Evolutionary conservation across 495 filamentous ascomycete genomes (phyloP), one percentile per base, ranked within the genome.

Genomic region (Penicillium desertorum): DNA sequence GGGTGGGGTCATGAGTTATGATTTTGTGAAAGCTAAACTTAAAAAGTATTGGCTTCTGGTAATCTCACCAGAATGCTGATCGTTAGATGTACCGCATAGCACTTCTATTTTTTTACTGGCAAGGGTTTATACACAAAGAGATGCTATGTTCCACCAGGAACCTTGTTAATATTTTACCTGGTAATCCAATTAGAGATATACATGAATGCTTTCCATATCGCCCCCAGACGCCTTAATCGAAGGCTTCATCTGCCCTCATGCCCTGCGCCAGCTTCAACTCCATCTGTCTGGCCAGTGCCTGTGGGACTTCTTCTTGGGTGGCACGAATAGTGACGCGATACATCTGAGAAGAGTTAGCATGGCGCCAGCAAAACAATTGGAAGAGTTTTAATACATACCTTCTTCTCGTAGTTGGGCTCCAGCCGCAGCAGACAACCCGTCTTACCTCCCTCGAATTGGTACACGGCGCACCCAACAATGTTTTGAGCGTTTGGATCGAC

Each of bases 401-500:
- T 89, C 51, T 87, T 92, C 58, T 84, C 83, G 72, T 90, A 91
- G 71, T 98, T 99, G 57, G 95, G 95, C 80, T 99, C 95, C 73
- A 98, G 70, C 63, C 95, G 81, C 75, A 99, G 74, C 66, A 99
- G 72, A 73, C 94, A 98, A 41, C 95, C 95, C 72, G 89, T 91
- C 80, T 97, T 99, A 42, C 93, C 92, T 5, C 81, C 84, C 51
- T 87, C 84, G 19, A 82, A 81, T 3, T 94, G 96, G 74, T 92
- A 92, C 39, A 98, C 92, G 30, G 88, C 91, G 3, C 94, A 96
- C 3, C 92, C 94, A 14, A 98, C 94, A 58, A 97, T 87, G 62
- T 98, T 98, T 76, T 87, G 92, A 51, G 77, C 66, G 71, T 96
- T 98, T 20, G 89, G 89, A 77, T 98, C 94, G 14, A 98, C 91